Base-by-base conservation (phyloP, 2,329 filamentous ascomycete species). In the Lasiodiplodia gonubiensis region DNA sequence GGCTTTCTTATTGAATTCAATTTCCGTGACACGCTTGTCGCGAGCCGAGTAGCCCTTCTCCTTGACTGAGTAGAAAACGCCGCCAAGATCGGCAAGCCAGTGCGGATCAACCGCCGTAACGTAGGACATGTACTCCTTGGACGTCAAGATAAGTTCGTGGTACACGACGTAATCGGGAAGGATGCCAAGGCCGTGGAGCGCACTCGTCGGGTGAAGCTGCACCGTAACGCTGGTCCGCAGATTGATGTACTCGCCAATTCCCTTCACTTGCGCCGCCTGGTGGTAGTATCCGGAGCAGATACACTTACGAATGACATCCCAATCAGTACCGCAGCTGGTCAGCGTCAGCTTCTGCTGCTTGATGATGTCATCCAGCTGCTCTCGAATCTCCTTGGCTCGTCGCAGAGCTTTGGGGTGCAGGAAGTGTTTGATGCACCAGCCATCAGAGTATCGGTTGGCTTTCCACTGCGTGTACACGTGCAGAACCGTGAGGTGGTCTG, bases 231-330 rank as follows among this genome's bases (percentile, higher is more conserved):
- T 95, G 0, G 95, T 99, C 25, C 95, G 90, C 42, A 99, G 85
- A 78, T 99, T 99, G 81, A 97, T 90, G 81, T 98, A 99, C 80
- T 99, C 96, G 72, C 95, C 95, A 18, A 97, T 92, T 2, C 95
- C 96, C 81, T 97, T 97, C 70, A 96, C 93, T 74, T 94, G 93
- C 35, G 95, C 95, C 6, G 95, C 95, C 82, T 99, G 95, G 76
- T 98, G 94, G 81, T 98, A 99, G 83, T 97, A 99, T 14, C 95
- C 95, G 0, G 92, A 93, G 83, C 96, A 99, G 76, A 99, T 97
- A 78, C 94, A 98, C 79, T 95, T 94, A 70, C 95, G 90, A 67
- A 98, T 93, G 11, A 96, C 84, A 77, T 99, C 96, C 92, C 95
- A 97, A 81, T 99, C 96, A 52, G 94, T 98, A 37, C 95, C 95